phyloP scores from a whole-genome alignment of 495 filamentous ascomycete genomes.

The Venustampulla echinocandica region DNA sequence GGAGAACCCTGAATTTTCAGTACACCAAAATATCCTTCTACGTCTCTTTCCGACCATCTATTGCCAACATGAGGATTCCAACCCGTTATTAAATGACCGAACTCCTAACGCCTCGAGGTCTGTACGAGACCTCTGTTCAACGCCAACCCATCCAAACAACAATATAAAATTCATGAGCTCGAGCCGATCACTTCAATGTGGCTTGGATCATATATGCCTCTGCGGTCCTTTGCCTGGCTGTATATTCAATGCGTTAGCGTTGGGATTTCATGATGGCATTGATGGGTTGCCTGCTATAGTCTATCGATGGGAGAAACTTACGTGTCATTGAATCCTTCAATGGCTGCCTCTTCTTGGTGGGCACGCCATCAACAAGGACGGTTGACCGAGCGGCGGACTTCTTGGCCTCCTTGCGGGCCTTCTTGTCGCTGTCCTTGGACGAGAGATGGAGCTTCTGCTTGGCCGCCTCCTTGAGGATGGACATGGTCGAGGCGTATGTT shows the following conservation, averaged over 20 bases:
- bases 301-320: constrained; percentile 6
- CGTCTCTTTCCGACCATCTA: too few species aligned
- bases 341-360: constrained; percentile 3
- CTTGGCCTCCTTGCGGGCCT: constrained; percentile 2
- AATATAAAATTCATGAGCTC: constrained; percentile 1
- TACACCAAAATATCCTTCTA: too few species aligned
- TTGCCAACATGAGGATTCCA: too few species aligned
- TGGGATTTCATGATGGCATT: too few species aligned
- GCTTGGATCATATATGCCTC: constrained; percentile 15
- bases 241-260: neutral
- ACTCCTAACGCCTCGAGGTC: neutral
- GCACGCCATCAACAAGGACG: neutral
- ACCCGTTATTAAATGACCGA: too few species aligned
- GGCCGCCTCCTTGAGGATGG: constrained; percentile 22
- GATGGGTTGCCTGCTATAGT: constrained; percentile 1
- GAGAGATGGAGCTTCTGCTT: constrained; percentile 12
- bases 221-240: constrained; percentile 13
- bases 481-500: constrained; percentile 25
- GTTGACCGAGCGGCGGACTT: neutral
- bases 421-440: constrained; percentile 6
- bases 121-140: too few species aligned
- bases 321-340: constrained; percentile 9
- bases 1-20: too few species aligned
- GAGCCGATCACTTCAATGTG: constrained; percentile 1
- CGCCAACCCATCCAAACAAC: too few species aligned